Conservation (phyloP, 2,329 filamentous ascomycete genomes). For the Ceratocystis papillata region DNA sequence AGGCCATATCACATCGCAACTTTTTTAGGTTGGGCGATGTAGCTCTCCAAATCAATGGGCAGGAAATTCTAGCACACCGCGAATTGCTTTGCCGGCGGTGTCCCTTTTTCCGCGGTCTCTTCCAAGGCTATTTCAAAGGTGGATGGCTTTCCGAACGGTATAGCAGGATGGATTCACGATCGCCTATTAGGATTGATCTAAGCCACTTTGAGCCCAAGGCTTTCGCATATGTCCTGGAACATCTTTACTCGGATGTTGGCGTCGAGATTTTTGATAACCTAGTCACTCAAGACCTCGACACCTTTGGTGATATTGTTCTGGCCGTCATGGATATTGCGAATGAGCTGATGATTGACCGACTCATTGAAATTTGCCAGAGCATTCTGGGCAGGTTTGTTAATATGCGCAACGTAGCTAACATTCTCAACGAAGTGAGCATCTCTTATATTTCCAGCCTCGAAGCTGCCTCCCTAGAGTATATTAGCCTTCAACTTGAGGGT, state of each 20-base stretch:
- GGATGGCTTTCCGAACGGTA: conserved; percentile 66
- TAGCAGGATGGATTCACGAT: conserved; percentile 26
- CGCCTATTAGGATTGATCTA: conserved; percentile 60
- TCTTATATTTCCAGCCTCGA: conserved; percentile 80
- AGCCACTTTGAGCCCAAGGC: conserved; percentile 63
- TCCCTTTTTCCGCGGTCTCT: conserved; percentile 84
- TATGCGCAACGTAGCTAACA: conserved; percentile 70
- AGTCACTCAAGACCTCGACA: conserved; percentile 59
- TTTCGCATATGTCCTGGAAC: conserved; percentile 67
- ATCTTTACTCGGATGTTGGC: conserved; percentile 75
- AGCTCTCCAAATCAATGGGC: conserved; percentile 64
- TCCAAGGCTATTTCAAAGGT: conserved; percentile 75
- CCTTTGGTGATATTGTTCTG: conserved; percentile 79
- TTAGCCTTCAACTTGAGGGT: conserved; percentile 80
- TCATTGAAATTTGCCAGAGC: conserved; percentile 82
- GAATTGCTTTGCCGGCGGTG: conserved; percentile 70
- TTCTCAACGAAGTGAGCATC: conserved; percentile 77
- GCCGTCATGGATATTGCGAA: conserved; percentile 85
- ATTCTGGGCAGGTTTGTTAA: conserved; percentile 75
- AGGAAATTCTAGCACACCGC: conserved; percentile 65
- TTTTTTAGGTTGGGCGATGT: conserved; percentile 77
- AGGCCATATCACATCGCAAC: conserved; percentile 53
- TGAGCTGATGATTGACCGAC: conserved; percentile 85
- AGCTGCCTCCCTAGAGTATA: conserved; percentile 75
- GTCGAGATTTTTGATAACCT: conserved; percentile 72